Conservation (phyloP, 768 basidiomycete species). For the Lactifluus echinatus region DNA sequence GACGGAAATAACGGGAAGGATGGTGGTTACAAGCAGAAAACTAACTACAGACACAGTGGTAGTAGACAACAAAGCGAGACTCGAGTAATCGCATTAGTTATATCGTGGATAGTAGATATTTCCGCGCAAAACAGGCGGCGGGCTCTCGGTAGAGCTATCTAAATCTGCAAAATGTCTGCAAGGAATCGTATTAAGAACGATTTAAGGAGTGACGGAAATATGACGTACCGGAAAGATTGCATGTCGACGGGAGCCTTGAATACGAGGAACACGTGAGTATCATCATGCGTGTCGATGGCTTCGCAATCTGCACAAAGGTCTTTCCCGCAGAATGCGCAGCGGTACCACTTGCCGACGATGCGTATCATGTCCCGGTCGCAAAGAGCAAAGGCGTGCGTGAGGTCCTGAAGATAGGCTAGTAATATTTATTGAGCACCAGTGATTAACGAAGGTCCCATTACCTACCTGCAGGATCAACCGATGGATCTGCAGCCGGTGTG, state of each 20-base stretch:
- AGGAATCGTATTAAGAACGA: constrained; percentile 2
- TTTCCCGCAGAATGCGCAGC: constrained; percentile 79
- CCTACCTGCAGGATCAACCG: constrained; percentile 50
- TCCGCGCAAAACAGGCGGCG: constrained; percentile 8
- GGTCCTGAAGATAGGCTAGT: constrained; percentile 53
- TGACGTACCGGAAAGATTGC: constrained; percentile 54
- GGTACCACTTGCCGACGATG: constrained; percentile 85
- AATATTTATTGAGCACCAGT: neutral
- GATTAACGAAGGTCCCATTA: neutral
- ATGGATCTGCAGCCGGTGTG: constrained; percentile 28
- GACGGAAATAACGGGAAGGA: neutral
- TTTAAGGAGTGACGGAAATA: neutral
- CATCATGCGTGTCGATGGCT: constrained; percentile 70
- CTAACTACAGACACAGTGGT: neutral
- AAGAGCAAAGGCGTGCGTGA: constrained; percentile 58
- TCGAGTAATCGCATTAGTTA: neutral
- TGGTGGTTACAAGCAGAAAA: neutral
- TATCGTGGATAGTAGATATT: constrained; percentile 7
- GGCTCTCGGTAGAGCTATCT: constrained; percentile 1
- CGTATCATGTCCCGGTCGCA: constrained; percentile 82
- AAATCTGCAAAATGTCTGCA: constrained; percentile 11
- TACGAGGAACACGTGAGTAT: constrained; percentile 76
- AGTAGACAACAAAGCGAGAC: neutral
- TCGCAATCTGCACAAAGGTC: constrained; percentile 88
- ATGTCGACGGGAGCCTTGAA: constrained; percentile 83